Percentiles rank a stretch among this genome's conserved stretches.
phyloP scores from a whole-genome alignment of 352 stramenopile genomes.

The Globisporangium cylindrosporum region DNA sequence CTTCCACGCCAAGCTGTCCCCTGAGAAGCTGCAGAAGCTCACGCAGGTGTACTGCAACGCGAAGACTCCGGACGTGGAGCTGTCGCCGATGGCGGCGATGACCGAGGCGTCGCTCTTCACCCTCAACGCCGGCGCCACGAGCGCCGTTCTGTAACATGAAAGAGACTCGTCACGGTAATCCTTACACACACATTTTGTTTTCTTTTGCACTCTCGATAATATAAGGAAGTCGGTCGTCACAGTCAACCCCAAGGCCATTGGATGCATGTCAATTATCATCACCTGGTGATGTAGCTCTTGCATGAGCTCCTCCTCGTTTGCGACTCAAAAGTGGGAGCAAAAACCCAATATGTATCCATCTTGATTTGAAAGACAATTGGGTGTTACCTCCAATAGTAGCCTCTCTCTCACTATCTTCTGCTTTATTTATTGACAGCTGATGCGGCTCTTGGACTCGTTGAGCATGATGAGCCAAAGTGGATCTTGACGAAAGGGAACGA shows the following conservation, averaged over 20 bases:
- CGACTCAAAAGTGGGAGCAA: background rate
- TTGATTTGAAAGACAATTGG: background rate
- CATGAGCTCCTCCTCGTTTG: background rate
- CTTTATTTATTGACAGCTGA: background rate
- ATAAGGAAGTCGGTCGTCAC: background rate
- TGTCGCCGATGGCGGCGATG: slow-evolving; percentile 1
- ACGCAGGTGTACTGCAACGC: slow-evolving; percentile 64
- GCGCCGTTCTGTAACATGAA: background rate
- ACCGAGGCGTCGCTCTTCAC: background rate
- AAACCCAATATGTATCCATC: background rate
- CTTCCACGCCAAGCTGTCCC: slow-evolving; percentile 36
- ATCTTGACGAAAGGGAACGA: background rate
- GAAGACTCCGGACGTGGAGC: slow-evolving; percentile 23
- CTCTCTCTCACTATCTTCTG: background rate
- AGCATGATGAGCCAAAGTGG: background rate
- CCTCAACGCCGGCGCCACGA: background rate
- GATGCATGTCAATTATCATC: background rate
- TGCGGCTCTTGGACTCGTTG: background rate
- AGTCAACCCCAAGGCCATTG: background rate
- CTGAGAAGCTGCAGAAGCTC: slow-evolving; percentile 52
- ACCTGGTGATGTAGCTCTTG: background rate
- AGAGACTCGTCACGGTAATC: background rate
- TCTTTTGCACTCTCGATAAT: background rate
- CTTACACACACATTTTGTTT: background rate
- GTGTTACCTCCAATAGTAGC: background rate